Evolutionary conservation across 2,329 filamentous ascomycete species (phyloP), one percentile per base, ranked within the genome.

Genomic region (Neofusicoccum parvum): DNA sequence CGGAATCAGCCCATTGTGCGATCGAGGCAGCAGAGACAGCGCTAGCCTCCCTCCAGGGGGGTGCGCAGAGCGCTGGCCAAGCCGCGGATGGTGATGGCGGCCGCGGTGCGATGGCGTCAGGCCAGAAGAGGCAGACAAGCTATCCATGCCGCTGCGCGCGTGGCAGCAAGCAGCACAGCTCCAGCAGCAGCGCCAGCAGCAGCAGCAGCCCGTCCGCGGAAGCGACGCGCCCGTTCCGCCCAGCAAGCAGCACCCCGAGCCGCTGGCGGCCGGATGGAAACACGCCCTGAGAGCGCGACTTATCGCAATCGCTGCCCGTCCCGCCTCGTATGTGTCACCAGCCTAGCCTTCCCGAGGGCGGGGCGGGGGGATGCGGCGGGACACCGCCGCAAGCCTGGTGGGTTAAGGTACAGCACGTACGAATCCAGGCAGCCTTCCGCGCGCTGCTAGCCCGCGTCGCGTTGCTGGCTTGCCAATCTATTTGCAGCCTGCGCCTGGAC

Each of bases 171-270:
- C 54, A 46, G 37, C 53, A 17, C 20, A 27, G 10, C n/a, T 6
- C 34, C n/a, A 54, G n/a, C 50, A 37, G 27, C 49, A 32, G n/a
- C n/a, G n/a, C n/a, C n/a, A n/a, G 27, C 32, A 27, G 36, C 20
- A 23, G 34, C 32, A 36, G n/a, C 37, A 27, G 37, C 53, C 12
- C 39, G 20, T 20, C 15, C 32, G 41, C 41, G 41, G 43, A 48
- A 48, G 56, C 36, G 56, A 46, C 27, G 39, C 56, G 56, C 56
- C 56, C 56, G 56, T 60, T 46, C 41, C 56, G 56, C 56, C 43
- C 56, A 60, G 32, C 56, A 60, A 45, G 37, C 36, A 6, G 41
- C 39, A 17, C 37, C 10, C n/a, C 37, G 11, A 39, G 11, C 10
- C 37, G 10, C 14, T 39, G 14, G 11, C 11, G 6, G 10, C 5